Base-by-base conservation (phyloP, 106 monocot genomes). In the Vanilla planifolia region DNA sequence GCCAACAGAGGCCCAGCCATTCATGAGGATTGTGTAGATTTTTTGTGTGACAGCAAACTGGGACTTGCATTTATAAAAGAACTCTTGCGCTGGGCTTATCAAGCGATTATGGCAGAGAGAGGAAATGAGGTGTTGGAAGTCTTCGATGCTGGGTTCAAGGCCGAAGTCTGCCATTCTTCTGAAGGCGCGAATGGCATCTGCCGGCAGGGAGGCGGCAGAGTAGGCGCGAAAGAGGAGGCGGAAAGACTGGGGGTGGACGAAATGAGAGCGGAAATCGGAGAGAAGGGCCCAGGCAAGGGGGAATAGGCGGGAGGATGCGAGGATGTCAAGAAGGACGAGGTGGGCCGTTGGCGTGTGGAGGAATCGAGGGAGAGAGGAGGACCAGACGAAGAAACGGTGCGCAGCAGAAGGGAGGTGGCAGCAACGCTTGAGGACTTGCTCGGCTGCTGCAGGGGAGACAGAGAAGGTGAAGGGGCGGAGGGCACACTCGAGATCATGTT, bases 231-330 rank as follows among this genome's bases (percentile, higher is more conserved):
- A 88, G 45, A 87, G 51, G 24, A 85, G 61, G 60, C 67, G 63
- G 65, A 98, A 98, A 20, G 73, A 32, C 23, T 76, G 51, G 2
- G 55, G 32, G 6, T 43, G 10, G 30, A 27, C 24, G 11, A 19
- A 51, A 26, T 37, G 10, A 37, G 26, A 30, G 46, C 15, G 45
- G 72, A 20, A 51, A 46, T 83, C 75, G 40, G 65, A 72, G 60
- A 96, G 81, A 44, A 87, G 58, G 74, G 76, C 72, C 80, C 91
- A 85, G 34, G 79, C 61, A 27, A 84, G 72, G 10, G 91, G 91
- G 72, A 88, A 88, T 34, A 72, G 84, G 21, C 77, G 68, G 55
- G 59, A 47, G 24, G 71, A 60, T 33, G 66, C 76, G 36, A 92
- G 77, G 70, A 73, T 48, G 51, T 67, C 45, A 45, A 77, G 55